phyloP scores from a whole-genome alignment of 1,284 basidiomycete genomes.

The Ustilago nuda region DNA sequence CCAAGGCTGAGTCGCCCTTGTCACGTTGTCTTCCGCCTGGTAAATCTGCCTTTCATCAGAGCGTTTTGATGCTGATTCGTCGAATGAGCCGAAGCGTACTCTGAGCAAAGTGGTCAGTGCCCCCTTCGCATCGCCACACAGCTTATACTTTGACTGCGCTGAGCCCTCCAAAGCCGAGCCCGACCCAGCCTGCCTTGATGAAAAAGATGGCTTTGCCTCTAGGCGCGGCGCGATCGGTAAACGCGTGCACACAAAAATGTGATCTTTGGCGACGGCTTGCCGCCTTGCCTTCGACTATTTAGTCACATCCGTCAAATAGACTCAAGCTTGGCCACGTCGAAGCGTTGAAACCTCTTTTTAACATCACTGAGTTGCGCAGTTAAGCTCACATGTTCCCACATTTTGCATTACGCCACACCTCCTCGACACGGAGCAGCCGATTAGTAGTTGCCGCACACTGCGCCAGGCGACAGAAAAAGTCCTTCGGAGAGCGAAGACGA shows the following conservation, averaged over 20 bases:
- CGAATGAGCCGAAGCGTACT: no score
- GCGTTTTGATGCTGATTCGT: no score
- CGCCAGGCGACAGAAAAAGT: background rate
- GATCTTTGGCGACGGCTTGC: slow-evolving; percentile 21
- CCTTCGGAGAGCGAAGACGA: background rate
- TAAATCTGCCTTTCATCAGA: no score
- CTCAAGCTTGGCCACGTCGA: background rate
- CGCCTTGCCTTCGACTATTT: background rate
- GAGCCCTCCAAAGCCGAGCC: no score
- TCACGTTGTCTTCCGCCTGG: no score
- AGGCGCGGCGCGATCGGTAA: background rate
- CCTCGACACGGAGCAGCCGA: background rate
- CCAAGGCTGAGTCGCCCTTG: no score
- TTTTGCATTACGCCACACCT: background rate
- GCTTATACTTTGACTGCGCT: no score
- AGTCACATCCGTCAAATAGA: background rate
- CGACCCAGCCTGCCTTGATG: no score
- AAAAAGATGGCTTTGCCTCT: no score
- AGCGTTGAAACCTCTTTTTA: background rate
- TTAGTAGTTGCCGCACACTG: background rate
- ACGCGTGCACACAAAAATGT: background rate
- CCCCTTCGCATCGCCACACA: no score
- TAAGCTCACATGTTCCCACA: background rate
- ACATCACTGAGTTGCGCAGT: background rate
- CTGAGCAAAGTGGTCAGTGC: no score